Evolutionary conservation across 345 rosid species (phyloP).

Genomic region (Eucalyptus sp.): DNA sequence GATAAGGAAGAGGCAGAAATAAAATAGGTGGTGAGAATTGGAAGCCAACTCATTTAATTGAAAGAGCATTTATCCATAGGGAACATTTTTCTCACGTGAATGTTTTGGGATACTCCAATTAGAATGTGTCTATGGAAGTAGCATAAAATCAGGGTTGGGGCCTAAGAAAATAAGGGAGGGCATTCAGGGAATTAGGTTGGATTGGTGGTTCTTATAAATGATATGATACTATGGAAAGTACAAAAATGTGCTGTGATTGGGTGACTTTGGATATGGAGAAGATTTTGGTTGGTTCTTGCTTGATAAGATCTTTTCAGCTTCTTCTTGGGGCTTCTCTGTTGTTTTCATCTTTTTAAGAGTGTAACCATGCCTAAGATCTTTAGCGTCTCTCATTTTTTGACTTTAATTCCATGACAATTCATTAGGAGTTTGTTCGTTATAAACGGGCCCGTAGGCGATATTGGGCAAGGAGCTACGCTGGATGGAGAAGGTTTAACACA

Average conservation of each 20-base stretch:
- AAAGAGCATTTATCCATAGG: background rate
- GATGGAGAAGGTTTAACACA: slow-evolving; percentile 77
- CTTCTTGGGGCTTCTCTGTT: background rate
- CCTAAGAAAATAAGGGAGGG: background rate
- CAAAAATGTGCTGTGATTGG: background rate
- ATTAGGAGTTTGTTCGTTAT: slow-evolving; percentile 63
- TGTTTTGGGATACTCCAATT: background rate
- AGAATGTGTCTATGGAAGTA: background rate
- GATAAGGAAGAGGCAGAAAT: background rate
- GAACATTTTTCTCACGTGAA: background rate
- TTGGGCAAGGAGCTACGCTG: slow-evolving; percentile 98
- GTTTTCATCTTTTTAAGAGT: background rate
- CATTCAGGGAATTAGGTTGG: background rate
- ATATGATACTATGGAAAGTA: background rate
- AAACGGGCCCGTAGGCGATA: slow-evolving; percentile 63
- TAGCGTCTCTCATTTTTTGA: background rate
- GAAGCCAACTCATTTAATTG: background rate
- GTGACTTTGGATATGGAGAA: background rate
- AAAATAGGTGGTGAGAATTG: background rate
- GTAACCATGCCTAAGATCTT: background rate
- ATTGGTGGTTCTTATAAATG: background rate
- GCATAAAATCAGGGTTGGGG: background rate
- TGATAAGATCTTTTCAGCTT: background rate
- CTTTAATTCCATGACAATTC: background rate
- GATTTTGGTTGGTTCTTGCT: background rate